These are phyloP conservation scores for Ophiostoma fasciatum DNA, from an alignment of 2,329 filamentous ascomycete genomes.

Conservation along the genomic window DNA sequence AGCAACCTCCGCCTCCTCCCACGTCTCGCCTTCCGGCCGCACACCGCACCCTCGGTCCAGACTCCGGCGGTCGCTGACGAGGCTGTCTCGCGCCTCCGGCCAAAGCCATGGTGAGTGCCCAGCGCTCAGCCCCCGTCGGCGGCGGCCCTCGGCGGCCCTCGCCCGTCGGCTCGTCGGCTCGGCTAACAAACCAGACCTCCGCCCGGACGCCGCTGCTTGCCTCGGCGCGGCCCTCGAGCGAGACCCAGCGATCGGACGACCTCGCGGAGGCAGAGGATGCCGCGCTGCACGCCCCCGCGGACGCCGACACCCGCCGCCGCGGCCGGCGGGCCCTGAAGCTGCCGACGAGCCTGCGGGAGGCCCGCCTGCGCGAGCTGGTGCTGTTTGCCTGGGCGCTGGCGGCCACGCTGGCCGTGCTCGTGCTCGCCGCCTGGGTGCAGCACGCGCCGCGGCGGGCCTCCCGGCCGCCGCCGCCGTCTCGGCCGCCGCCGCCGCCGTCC, in stretches of 20 bases:
- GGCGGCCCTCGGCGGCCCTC: too few species aligned
- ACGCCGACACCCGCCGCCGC: too few species aligned
- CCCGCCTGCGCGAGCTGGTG: constrained; percentile 51
- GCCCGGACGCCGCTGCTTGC: constrained; percentile 30
- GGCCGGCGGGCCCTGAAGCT: neutral
- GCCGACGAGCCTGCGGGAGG: constrained; percentile 6
- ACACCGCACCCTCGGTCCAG: too few species aligned
- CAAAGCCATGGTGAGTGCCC: too few species aligned
- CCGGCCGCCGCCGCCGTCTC: constrained; percentile 12
- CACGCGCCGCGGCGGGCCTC: constrained; percentile 44
- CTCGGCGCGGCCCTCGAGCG: constrained; percentile 16
- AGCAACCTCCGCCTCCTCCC: too few species aligned
- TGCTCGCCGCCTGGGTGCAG: constrained; percentile 64
- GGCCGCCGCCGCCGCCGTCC: constrained; percentile 17
- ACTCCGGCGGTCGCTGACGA: too few species aligned
- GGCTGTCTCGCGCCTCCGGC: too few species aligned
- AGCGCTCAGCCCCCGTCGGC: too few species aligned
- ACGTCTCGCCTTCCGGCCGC: too few species aligned
- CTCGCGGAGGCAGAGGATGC: constrained; percentile 19
- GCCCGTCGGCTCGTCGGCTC: too few species aligned
- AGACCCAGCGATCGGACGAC: constrained; percentile 17
- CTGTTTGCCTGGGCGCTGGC: constrained; percentile 72
- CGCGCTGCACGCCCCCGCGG: constrained; percentile 15
- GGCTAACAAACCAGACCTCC: constrained; percentile 18
- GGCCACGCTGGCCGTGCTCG: constrained; percentile 63